Evolutionary conservation across 2,329 filamentous ascomycete species (phyloP), one percentile per base, ranked within the genome.

Genomic region (Moelleriella libera): DNA sequence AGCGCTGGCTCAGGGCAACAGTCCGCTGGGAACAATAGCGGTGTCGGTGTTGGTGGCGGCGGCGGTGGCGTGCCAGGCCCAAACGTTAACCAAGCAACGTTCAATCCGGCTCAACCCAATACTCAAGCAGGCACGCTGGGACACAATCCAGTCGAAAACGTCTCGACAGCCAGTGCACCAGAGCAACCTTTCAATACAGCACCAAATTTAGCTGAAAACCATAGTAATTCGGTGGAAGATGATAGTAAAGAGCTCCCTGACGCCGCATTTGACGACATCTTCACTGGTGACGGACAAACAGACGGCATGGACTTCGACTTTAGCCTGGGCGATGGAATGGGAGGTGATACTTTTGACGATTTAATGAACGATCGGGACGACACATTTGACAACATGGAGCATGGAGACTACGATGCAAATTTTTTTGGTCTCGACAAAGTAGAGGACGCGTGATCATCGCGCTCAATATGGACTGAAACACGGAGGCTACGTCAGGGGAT

Each of bases 321-420:
- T 48, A 59, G 57, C 42, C 46, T 57, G 21, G 60, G 53, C 7
- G 50, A 54, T 29, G 62, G 60, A 34, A 52, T 59, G 45, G 57
- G 55, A 21, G 63, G 63, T 21, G 57, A 64, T 40, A 70, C 68
- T 30, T 77, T 77, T 51, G 69, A 76, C 50, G 69, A 75, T 50
- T 59, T 76, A 49, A 76, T 68, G 56, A 61, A 61, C 45, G 60
- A 59, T 51, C 71, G 69, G 21, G 62, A 63, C 46, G 63, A 62
- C 49, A 65, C 56, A 6, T 68, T 67, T 49, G 66, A 69, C 41
- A 48, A 55, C 46, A 62, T 69, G 54, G 66, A 66, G 47, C 67
- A 70, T 53, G 67, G 63, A 6, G 67, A 71, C 44, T 74, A 71
- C 49, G 71, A 76, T 50, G 61, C 68, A 28, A 60, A 63, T 3